These are phyloP conservation scores for Crassisporium funariophilum DNA, from an alignment of 768 basidiomycete genomes.

Conservation along the genomic window DNA sequence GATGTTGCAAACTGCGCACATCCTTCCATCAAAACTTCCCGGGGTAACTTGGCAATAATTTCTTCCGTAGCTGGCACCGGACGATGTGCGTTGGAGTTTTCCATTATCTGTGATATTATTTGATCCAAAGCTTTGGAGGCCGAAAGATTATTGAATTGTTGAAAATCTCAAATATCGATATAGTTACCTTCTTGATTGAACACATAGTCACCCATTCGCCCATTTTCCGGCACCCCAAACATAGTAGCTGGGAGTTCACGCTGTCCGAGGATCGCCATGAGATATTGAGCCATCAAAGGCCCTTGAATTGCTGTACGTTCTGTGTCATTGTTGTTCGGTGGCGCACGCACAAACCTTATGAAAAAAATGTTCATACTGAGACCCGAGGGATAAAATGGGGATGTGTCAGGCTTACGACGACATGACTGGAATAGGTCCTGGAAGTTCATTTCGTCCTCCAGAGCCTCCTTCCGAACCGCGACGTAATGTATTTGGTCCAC, in stretches of 20 bases:
- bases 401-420: conserved; percentile 46
- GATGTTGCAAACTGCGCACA: conserved; percentile 46
- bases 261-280: conserved; percentile 60
- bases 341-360: no score
- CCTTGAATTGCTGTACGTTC: conserved; percentile 50
- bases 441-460: conserved; percentile 17
- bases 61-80: conserved; percentile 88
- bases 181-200: conserved; percentile 84
- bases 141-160: no score
- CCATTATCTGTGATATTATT: conserved; percentile 88
- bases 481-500: conserved; percentile 26
- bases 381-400: no score
- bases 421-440: conserved; percentile 44
- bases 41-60: conserved; percentile 66
- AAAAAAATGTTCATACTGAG: no score
- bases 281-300: conserved; percentile 71
- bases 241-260: conserved; percentile 48
- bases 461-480: conserved; percentile 1
- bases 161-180: neutral
- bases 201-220: conserved; percentile 88
- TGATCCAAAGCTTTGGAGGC: conserved; percentile 72
- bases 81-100: conserved; percentile 67
- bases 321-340: no score
- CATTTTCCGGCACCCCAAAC: conserved; percentile 49
- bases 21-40: conserved; percentile 59